Percentiles rank a stretch among this genome's conserved stretches.
phyloP scores from a whole-genome alignment of 495 filamentous ascomycete genomes.

The Hyaloscypha bicolor region DNA sequence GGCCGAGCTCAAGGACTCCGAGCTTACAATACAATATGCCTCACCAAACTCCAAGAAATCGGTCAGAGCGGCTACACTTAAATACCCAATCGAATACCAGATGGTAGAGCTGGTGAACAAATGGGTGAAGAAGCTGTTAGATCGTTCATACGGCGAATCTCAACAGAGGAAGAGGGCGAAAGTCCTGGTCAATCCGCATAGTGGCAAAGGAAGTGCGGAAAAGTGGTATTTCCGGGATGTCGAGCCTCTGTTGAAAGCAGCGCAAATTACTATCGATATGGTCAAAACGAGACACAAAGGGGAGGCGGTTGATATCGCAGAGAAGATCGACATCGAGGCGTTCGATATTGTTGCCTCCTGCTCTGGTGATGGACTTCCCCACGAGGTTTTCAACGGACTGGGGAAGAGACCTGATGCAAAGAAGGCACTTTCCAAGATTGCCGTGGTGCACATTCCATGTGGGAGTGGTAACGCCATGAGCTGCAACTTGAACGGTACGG shows the following conservation, averaged over 20 bases:
- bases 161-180: conserved; percentile 76
- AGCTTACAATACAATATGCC: conserved; percentile 79
- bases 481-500: conserved; percentile 84
- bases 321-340: conserved; percentile 74
- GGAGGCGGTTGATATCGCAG: conserved; percentile 78
- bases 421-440: conserved; percentile 74
- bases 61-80: conserved; percentile 58
- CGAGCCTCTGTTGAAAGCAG: conserved; percentile 82
- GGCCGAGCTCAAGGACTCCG: conserved; percentile 60
- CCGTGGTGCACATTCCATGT: conserved; percentile 87
- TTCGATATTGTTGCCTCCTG: conserved; percentile 87
- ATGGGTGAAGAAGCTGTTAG: conserved; percentile 67
- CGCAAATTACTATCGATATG: conserved; percentile 75
- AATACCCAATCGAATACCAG: conserved; percentile 60
- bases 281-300: conserved; percentile 71
- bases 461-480: conserved; percentile 94
- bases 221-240: conserved; percentile 75
- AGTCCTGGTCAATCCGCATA: conserved; percentile 88
- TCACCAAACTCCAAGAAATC: conserved; percentile 53
- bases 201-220: conserved; percentile 77
- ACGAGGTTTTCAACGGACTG: conserved; percentile 95
- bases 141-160: conserved; percentile 71
- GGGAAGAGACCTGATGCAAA: conserved; percentile 73
- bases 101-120: conserved; percentile 50
- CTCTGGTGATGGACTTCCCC: conserved; percentile 88